These are phyloP conservation scores for Phaeosphaeria sp. DNA, from an alignment of 2,329 filamentous ascomycete species.

Conservation along the genomic window DNA sequence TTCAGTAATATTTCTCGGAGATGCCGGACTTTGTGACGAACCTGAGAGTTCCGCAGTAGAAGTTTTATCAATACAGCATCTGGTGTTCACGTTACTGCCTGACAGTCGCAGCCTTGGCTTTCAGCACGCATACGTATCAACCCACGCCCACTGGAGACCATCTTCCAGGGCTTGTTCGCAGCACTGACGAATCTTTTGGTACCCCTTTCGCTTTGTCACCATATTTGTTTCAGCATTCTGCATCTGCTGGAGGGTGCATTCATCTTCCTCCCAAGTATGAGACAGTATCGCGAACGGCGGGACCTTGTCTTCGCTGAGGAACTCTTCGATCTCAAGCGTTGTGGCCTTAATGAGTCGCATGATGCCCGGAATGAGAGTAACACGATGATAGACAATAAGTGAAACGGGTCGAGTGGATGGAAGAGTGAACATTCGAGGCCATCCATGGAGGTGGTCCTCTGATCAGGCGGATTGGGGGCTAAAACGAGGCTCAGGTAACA, in stretches of 20 bases:
- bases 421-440: no score
- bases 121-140: conserved; percentile 4
- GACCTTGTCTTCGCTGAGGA: background rate
- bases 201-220: background rate
- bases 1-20: background rate
- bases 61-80: conserved; percentile 18
- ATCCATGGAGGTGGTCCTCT: no score
- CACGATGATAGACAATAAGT: no score
- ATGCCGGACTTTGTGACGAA: no score
- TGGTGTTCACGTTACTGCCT: background rate
- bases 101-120: background rate
- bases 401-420: no score
- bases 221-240: background rate
- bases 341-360: background rate
- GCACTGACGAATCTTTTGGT: conserved; percentile 8
- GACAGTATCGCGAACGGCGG: conserved; percentile 20
- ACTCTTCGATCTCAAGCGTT: background rate
- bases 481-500: no score
- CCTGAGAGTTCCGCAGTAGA: conserved; percentile 1
- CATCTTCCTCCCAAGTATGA: conserved; percentile 15
- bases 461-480: no score
- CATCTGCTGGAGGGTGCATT: conserved; percentile 10
- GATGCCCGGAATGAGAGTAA: background rate
- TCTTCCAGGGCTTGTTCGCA: conserved; percentile 8
- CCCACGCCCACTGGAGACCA: conserved; percentile 14